phyloP scores from a whole-genome alignment of 1,284 basidiomycete species.

The Tetrapyrgos nigripes region DNA sequence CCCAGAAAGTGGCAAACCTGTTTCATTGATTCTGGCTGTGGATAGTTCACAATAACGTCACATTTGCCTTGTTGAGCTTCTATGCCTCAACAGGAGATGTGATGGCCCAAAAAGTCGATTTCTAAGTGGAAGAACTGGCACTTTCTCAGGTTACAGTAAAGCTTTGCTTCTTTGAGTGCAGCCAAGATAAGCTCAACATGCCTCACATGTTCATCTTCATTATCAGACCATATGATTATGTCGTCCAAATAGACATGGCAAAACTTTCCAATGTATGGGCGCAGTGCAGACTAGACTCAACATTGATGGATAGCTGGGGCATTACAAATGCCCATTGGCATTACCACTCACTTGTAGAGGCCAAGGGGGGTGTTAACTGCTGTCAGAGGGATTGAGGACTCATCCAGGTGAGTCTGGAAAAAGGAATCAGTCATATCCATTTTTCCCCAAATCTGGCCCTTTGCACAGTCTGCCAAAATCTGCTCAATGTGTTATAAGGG shows the following conservation, averaged over 20 bases:
- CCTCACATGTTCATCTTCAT: constrained; percentile 35
- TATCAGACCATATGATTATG: constrained; percentile 43
- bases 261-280: constrained; percentile 17
- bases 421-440: too few relatives aligned
- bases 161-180: constrained; percentile 17
- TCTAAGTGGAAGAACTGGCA: constrained; percentile 13
- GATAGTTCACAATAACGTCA: neutral
- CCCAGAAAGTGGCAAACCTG: constrained; percentile 37
- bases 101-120: constrained; percentile 35
- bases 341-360: constrained; percentile 40
- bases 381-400: constrained; percentile 35
- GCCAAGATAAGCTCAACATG: constrained; percentile 35
- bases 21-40: constrained; percentile 21
- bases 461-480: constrained; percentile 31
- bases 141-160: constrained; percentile 37
- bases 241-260: constrained; percentile 30
- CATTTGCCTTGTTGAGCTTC: constrained; percentile 22
- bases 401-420: constrained; percentile 40
- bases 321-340: constrained; percentile 40
- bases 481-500: constrained; percentile 38
- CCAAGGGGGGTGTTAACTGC: constrained; percentile 37
- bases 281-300: constrained; percentile 33
- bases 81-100: constrained; percentile 29
- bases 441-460: too few relatives aligned
- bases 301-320: constrained; percentile 37